Conservation (phyloP, 768 basidiomycete genomes). For the Hericium erinaceus region DNA sequence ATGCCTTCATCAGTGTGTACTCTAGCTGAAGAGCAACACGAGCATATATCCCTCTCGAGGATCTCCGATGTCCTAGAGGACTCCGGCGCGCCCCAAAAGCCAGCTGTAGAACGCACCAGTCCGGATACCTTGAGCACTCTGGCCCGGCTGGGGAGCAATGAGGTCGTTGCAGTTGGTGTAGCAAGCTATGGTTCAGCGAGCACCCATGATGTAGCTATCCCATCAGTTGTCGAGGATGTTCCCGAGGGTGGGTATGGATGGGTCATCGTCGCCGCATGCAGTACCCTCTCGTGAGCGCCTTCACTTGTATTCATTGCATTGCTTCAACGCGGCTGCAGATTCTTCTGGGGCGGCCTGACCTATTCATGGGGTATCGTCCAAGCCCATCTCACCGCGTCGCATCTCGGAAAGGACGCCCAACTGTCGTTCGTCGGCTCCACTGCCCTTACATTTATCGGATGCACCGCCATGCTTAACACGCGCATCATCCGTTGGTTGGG, state of each 20-base stretch:
- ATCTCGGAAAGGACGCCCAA: conserved; percentile 18
- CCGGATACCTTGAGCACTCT: too few relatives aligned
- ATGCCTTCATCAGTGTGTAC: too few relatives aligned
- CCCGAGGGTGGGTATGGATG: conserved; percentile 27
- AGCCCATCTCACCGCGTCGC: conserved; percentile 19
- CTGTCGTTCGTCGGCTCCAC: conserved; percentile 26
- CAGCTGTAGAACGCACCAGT: too few relatives aligned
- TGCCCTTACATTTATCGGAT: conserved; percentile 20
- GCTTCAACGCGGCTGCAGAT: conserved; percentile 7
- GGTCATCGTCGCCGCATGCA: conserved; percentile 22
- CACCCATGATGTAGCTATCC: not conserved
- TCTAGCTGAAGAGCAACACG: too few relatives aligned
- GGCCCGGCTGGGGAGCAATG: too few relatives aligned
- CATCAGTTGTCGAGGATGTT: not conserved
- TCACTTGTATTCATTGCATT: not conserved
- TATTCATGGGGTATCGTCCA: conserved; percentile 26
- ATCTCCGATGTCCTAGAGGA: too few relatives aligned
- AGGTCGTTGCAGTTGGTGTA: too few relatives aligned
- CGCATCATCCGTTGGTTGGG: conserved; percentile 24
- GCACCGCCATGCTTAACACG: conserved; percentile 21
- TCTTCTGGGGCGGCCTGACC: conserved; percentile 18
- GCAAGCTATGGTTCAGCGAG: too few relatives aligned
- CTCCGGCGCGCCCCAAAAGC: too few relatives aligned
- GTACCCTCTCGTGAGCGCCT: conserved; percentile 18
- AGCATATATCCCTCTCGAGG: too few relatives aligned